These are phyloP conservation scores for Caryopteris hybrid DNA, from an alignment of 305 asterid genomes.

Conservation along the genomic window DNA sequence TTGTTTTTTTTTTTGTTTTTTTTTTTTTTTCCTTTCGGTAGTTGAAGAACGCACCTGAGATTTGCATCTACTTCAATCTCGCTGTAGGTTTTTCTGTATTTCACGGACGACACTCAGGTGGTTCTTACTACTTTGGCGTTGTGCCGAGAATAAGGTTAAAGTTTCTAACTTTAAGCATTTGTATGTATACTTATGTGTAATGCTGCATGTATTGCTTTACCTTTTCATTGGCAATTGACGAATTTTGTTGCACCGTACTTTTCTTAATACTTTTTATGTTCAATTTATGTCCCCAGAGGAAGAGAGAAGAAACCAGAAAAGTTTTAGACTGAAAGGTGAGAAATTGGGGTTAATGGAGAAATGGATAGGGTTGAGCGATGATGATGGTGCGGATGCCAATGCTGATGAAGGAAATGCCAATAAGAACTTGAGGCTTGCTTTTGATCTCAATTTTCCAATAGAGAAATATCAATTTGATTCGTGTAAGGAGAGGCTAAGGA, in stretches of 20 bases:
- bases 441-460: slow-evolving; percentile 29
- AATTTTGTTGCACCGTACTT: neutral
- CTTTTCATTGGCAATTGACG: neutral
- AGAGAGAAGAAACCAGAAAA: neutral
- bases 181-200: neutral
- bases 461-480: slow-evolving; percentile 41
- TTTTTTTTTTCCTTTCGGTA: no score
- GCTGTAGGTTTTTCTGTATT: neutral
- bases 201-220: slow-evolving; percentile 21
- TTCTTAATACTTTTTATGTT: neutral
- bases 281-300: neutral
- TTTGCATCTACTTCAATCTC: no score
- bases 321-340: neutral
- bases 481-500: slow-evolving; percentile 46
- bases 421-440: slow-evolving; percentile 18
- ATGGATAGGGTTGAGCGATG: slow-evolving; percentile 33
- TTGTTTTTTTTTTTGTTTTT: no score
- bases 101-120: neutral
- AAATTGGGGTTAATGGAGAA: slow-evolving; percentile 41
- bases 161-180: neutral
- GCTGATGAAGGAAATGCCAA: slow-evolving; percentile 23
- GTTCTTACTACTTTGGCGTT: slow-evolving; percentile 19
- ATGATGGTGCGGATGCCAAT: slow-evolving; percentile 15
- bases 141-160: slow-evolving; percentile 27
- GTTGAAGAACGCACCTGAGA: slow-evolving; percentile 2